These are phyloP conservation scores for Clarkia xantiana DNA, from an alignment of 345 rosid genomes.

Conservation along the genomic window DNA sequence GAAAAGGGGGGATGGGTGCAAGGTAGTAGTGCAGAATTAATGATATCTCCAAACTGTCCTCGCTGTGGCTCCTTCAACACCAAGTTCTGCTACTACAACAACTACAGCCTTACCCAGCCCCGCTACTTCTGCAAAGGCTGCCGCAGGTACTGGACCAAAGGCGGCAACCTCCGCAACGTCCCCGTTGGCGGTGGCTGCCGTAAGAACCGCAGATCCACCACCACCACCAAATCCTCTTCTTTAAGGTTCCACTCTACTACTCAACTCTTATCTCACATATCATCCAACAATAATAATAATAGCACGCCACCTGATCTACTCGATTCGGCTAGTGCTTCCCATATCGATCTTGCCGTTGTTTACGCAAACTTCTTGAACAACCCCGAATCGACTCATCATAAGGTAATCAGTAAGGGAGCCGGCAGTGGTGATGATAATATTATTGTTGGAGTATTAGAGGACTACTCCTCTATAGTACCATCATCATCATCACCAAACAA, in stretches of 20 bases:
- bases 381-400: slow-evolving; percentile 6
- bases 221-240: neutral
- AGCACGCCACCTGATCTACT: too few relatives aligned
- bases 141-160: slow-evolving; percentile 57
- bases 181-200: slow-evolving; percentile 53
- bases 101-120: slow-evolving; percentile 54
- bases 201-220: slow-evolving; percentile 33
- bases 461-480: too few relatives aligned
- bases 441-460: too few relatives aligned
- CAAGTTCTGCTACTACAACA: slow-evolving; percentile 58
- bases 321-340: slow-evolving; percentile 9
- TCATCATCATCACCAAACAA: too few relatives aligned
- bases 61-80: slow-evolving; percentile 52
- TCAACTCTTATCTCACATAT: too few relatives aligned
- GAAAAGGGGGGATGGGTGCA: slow-evolving; percentile 34
- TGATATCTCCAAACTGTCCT: slow-evolving; percentile 43
- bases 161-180: slow-evolving; percentile 43
- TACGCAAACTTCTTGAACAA: slow-evolving; percentile 46
- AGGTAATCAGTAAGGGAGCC: too few relatives aligned
- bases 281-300: too few relatives aligned
- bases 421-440: too few relatives aligned
- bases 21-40: slow-evolving; percentile 16
- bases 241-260: too few relatives aligned
- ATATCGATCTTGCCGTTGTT: slow-evolving; percentile 43
- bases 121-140: slow-evolving; percentile 60